phyloP scores from a whole-genome alignment of 805 yeast genomes.

The Saturnispora sekii region DNA sequence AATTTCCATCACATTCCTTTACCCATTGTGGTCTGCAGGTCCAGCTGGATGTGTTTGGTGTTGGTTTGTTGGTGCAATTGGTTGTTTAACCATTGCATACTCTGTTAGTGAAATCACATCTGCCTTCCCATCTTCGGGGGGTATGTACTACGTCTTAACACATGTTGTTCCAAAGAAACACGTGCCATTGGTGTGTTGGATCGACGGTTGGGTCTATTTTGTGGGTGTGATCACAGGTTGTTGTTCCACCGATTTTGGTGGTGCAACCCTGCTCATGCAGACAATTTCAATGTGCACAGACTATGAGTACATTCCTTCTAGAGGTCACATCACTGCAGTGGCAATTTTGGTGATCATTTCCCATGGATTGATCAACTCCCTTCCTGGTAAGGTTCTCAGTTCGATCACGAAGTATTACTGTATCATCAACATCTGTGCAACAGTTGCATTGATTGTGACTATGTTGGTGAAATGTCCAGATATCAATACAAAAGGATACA shows the following conservation, averaged over 20 bases:
- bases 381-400: conserved; percentile 41
- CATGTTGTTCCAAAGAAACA: conserved; percentile 39
- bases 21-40: conserved; percentile 44
- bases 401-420: conserved; percentile 43
- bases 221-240: conserved; percentile 41
- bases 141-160: conserved; percentile 38
- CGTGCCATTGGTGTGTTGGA: conserved; percentile 44
- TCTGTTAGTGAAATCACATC: conserved; percentile 42
- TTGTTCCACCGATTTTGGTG: conserved; percentile 44
- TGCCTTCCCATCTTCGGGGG: conserved; percentile 45
- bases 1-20: conserved; percentile 42
- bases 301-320: conserved; percentile 32
- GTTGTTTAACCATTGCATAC: conserved; percentile 45
- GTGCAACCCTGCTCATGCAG: conserved; percentile 37
- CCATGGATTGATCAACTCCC: conserved; percentile 42
- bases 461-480: conserved; percentile 44
- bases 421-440: conserved; percentile 37
- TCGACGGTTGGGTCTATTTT: conserved; percentile 45
- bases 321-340: conserved; percentile 39
- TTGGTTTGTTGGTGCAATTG: conserved; percentile 46
- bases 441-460: conserved; percentile 42
- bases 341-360: conserved; percentile 39
- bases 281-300: conserved; percentile 33
- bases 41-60: conserved; percentile 59
- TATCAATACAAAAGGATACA: conserved; percentile 34